These are phyloP conservation scores for Dictyostelium purpureum DNA, from an alignment of 78 protist species.

Conservation along the genomic window DNA sequence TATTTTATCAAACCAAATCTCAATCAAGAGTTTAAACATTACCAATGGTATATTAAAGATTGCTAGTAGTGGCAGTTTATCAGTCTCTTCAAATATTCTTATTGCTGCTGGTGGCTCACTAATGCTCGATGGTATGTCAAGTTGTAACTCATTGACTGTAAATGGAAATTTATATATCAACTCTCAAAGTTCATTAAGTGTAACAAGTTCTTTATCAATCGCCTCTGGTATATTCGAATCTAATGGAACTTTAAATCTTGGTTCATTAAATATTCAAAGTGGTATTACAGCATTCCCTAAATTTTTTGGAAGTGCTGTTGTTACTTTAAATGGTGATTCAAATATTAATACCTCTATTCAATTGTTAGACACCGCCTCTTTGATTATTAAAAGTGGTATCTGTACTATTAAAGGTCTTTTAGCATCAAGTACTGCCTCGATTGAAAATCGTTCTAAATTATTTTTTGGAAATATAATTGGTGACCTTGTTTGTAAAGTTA, in stretches of 20 bases:
- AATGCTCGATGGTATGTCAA: not conserved
- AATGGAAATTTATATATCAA: not conserved
- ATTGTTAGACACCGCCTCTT: not conserved
- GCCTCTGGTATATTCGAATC: not conserved
- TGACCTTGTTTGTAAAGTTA: too few species aligned
- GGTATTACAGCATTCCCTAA: not conserved
- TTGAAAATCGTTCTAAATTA: too few species aligned
- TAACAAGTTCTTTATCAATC: not conserved
- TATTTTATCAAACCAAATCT: not conserved
- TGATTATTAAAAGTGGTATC: not conserved
- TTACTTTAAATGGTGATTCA: not conserved
- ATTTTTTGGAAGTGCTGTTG: not conserved
- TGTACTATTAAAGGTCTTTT: not conserved
- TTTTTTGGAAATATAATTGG: too few species aligned
- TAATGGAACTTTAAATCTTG: not conserved
- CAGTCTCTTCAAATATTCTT: not conserved
- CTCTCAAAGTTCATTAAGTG: not conserved
- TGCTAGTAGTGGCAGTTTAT: not conserved
- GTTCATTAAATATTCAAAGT: not conserved
- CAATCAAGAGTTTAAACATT: conserved; percentile 13
- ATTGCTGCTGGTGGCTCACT: not conserved
- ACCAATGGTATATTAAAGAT: conserved; percentile 4
- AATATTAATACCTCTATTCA: not conserved
- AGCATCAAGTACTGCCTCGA: not conserved
- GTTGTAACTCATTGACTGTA: not conserved